Conservation (phyloP, 2,329 filamentous ascomycete species). For the Dactylellina haptotyla region DNA sequence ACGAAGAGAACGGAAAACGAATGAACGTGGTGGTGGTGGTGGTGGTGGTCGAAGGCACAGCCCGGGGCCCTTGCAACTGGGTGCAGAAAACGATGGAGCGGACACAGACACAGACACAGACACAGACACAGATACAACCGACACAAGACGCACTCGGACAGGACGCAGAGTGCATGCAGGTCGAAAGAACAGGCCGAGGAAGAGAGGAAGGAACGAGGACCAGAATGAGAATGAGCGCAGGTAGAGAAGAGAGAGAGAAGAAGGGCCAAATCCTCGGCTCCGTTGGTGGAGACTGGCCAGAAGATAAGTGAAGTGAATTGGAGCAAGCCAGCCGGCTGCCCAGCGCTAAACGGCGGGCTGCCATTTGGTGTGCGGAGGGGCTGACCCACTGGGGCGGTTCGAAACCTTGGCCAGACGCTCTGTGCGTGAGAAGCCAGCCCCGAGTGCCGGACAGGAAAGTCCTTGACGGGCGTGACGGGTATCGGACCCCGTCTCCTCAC, state of each 20-base stretch:
- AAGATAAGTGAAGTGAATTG: conserved; percentile 55
- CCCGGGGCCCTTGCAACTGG: conserved; percentile 58
- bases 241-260: conserved; percentile 53
- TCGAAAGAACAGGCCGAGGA: conserved; percentile 56
- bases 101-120: background rate
- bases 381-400: conserved; percentile 53
- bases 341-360: conserved; percentile 51
- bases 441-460: conserved; percentile 31
- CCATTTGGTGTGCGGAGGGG: conserved; percentile 44
- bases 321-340: conserved; percentile 32
- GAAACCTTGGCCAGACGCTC: conserved; percentile 54
- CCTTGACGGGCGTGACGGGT: conserved; percentile 2
- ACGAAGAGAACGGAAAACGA: conserved; percentile 58
- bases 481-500: conserved; percentile 14
- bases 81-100: too few relatives aligned
- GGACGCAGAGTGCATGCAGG: conserved; percentile 51
- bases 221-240: too few relatives aligned
- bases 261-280: conserved; percentile 21
- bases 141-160: conserved; percentile 59
- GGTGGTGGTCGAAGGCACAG: conserved; percentile 60
- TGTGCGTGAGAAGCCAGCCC: conserved; percentile 45
- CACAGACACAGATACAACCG: conserved; percentile 55
- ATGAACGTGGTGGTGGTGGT: too few relatives aligned
- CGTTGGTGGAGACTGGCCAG: conserved; percentile 49
- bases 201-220: too few relatives aligned